These are phyloP conservation scores for Tetracentron sinense DNA, from an alignment of 164 flowering plant genomes.

Conservation along the genomic window DNA sequence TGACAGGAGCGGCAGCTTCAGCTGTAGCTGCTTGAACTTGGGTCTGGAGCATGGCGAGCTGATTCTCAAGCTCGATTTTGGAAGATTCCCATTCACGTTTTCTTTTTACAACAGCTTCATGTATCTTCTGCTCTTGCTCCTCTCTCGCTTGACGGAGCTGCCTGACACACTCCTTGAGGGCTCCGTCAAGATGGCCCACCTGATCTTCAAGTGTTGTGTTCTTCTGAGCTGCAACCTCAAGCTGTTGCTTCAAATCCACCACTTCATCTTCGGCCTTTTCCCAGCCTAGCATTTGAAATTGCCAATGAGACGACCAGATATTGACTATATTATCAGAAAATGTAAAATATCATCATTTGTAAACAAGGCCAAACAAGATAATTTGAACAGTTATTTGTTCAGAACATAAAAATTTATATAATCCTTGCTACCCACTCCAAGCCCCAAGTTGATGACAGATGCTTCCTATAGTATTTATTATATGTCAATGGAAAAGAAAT, in stretches of 20 bases:
- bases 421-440: no score
- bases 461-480: no score
- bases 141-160: slow-evolving; percentile 56
- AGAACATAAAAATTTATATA: no score
- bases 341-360: no score
- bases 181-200: slow-evolving; percentile 48
- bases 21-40: slow-evolving; percentile 38
- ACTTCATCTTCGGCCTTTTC: slow-evolving; percentile 90
- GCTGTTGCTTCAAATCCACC: slow-evolving; percentile 54
- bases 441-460: no score
- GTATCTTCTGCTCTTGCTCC: no score
- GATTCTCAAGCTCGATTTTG: slow-evolving; percentile 54
- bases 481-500: no score
- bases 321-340: background rate
- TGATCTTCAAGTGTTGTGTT: slow-evolving; percentile 65
- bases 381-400: no score
- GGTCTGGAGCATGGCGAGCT: slow-evolving; percentile 45
- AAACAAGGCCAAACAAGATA: no score
- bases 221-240: slow-evolving; percentile 53
- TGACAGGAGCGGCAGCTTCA: slow-evolving; percentile 23
- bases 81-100: slow-evolving; percentile 50
- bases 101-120: slow-evolving; percentile 41
- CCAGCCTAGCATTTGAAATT: slow-evolving; percentile 57
- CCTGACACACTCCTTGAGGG: no score
- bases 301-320: background rate